Evolutionary conservation across 1,284 basidiomycete species (phyloP).

Genomic region (Marasmius tenuissimus): DNA sequence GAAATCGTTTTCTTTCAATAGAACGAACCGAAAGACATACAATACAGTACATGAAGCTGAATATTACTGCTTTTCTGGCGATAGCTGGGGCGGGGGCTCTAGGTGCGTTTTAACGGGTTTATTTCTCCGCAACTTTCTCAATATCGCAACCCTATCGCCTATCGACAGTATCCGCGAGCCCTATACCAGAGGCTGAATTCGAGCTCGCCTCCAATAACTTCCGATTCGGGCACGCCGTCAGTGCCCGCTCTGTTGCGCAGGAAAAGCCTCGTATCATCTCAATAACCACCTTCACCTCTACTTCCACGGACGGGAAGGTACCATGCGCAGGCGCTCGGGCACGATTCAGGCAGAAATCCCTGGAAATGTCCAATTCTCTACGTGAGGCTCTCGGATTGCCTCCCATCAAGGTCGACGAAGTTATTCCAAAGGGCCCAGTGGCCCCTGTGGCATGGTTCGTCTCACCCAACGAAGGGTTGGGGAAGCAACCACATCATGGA

Average conservation of each 20-base stretch:
- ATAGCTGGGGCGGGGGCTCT: too few species aligned
- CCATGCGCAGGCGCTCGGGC: conserved; percentile 1
- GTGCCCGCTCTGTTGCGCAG: neutral
- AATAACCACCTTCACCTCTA: neutral
- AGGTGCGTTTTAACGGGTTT: too few species aligned
- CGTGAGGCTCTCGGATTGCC: conserved; percentile 48
- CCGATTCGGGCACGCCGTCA: neutral
- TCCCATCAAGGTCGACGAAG: conserved; percentile 30
- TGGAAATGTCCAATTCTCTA: conserved; percentile 48
- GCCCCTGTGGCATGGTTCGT: neutral
- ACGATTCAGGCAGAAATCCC: conserved; percentile 41
- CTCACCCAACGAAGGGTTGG: conserved; percentile 4
- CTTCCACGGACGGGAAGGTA: neutral
- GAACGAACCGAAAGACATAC: too few species aligned
- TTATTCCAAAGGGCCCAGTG: neutral
- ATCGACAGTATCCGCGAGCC: too few species aligned
- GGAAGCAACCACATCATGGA: conserved; percentile 3
- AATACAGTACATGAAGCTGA: too few species aligned
- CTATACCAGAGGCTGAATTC: too few species aligned
- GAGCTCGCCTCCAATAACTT: neutral
- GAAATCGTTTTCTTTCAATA: too few species aligned
- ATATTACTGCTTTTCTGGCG: too few species aligned
- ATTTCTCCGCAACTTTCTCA: too few species aligned
- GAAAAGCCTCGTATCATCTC: neutral
- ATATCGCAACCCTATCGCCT: too few species aligned